phyloP scores from a whole-genome alignment of 257 asterid species.

The Anisodus acutangulus region DNA sequence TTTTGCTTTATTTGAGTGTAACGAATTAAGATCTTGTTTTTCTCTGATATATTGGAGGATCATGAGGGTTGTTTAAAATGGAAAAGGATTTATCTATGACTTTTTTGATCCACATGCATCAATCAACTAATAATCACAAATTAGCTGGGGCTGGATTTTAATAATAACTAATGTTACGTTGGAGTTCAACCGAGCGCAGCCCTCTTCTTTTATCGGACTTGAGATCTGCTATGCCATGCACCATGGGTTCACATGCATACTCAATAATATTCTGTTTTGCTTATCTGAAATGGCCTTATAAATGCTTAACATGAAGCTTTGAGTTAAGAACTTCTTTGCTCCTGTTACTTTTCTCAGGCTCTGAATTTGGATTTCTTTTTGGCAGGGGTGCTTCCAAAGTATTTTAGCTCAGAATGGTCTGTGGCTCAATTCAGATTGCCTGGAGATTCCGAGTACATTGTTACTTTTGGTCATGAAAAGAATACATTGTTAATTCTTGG shows the following conservation, averaged over 20 bases:
- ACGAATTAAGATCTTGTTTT: neutral
- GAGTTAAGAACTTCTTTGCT: neutral
- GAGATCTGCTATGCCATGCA: neutral
- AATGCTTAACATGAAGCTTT: neutral
- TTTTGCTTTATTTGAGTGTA: neutral
- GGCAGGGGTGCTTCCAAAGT: constrained; percentile 91
- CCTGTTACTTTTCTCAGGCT: constrained; percentile 12
- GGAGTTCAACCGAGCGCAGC: neutral
- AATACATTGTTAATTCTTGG: constrained; percentile 65
- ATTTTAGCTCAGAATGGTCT: constrained; percentile 98
- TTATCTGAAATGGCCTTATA: neutral
- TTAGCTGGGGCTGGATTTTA: neutral
- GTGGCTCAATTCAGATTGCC: constrained; percentile 90
- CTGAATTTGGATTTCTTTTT: constrained; percentile 29
- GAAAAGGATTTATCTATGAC: neutral
- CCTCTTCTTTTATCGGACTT: neutral
- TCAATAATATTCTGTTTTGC: constrained; percentile 2
- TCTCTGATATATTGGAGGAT: constrained; percentile 23
- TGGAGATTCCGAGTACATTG: constrained; percentile 62
- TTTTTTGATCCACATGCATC: neutral
- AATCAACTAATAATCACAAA: constrained; percentile 8
- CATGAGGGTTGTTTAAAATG: neutral
- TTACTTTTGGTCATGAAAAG: constrained; percentile 73
- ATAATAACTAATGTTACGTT: neutral
- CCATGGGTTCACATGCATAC: neutral